Percentiles rank a stretch among this genome's conserved stretches.
Evolutionary conservation across 495 filamentous ascomycete species (phyloP).

Genomic region (Penicillium samsonianum): DNA sequence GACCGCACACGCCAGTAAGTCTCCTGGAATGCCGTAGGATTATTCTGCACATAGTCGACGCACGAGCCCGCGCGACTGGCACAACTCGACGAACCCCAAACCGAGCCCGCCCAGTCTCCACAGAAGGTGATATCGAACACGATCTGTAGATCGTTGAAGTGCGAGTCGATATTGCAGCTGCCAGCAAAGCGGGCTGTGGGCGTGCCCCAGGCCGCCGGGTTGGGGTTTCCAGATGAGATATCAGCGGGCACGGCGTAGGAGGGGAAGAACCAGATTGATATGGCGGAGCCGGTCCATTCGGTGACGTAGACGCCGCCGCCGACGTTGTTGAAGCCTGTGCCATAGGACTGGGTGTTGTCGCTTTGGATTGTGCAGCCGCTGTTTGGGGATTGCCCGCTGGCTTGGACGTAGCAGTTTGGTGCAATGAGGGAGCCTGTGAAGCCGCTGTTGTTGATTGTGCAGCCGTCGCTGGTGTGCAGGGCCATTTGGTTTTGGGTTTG

Average conservation of each 20-base stretch:
- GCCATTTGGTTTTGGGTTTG: conserved; percentile 59
- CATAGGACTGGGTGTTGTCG: conserved; percentile 46
- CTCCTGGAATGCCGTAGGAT: conserved; percentile 59
- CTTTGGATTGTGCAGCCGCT: conserved; percentile 54
- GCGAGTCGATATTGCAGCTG: conserved; percentile 58
- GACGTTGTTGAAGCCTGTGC: conserved; percentile 55
- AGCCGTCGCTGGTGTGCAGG: conserved; percentile 63
- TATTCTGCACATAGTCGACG: conserved; percentile 61
- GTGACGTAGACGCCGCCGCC: conserved; percentile 64
- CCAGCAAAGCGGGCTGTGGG: conserved; percentile 61
- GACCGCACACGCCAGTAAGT: conserved; percentile 69
- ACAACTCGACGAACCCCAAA: conserved; percentile 37
- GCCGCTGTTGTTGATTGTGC: conserved; percentile 54
- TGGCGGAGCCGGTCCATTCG: conserved; percentile 61
- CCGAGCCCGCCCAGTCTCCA: conserved; percentile 61
- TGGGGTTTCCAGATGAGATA: conserved; percentile 49
- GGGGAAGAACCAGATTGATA: conserved; percentile 64
- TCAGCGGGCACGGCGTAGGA: conserved; percentile 53
- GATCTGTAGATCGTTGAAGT: conserved; percentile 66
- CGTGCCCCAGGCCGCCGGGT: conserved; percentile 60
- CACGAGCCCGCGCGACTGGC: conserved; percentile 52
- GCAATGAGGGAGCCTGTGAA: conserved; percentile 40
- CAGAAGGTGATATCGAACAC: conserved; percentile 71
- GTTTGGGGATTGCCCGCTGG: conserved; percentile 47
- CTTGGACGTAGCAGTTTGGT: conserved; percentile 55